Evolutionary conservation across 345 rosid species (phyloP).

Genomic region (Dovyalis caffra): DNA sequence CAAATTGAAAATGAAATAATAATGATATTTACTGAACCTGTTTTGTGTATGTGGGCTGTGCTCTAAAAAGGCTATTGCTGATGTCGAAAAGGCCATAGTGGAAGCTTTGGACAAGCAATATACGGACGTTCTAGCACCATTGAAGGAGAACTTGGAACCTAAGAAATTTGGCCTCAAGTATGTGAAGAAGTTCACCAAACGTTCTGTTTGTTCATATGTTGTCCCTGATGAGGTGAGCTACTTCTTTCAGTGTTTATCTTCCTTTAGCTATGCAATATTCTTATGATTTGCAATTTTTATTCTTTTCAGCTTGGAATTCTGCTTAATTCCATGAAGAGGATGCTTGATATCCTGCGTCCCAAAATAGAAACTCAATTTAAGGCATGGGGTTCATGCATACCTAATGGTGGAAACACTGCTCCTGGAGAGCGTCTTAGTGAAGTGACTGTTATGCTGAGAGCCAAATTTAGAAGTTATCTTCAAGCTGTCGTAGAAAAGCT

Average conservation of each 20-base stretch:
- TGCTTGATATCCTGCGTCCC: slow-evolving; percentile 84
- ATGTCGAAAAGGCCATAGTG: slow-evolving; percentile 86
- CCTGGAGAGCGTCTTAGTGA: slow-evolving; percentile 93
- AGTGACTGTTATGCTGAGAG: slow-evolving; percentile 91
- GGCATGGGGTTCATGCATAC: slow-evolving; percentile 94
- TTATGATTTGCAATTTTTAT: slow-evolving; percentile 17
- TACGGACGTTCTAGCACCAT: slow-evolving; percentile 81
- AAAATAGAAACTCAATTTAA: slow-evolving; percentile 78
- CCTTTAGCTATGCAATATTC: neutral
- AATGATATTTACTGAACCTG: neutral
- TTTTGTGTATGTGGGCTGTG: neutral
- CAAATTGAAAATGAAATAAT: neutral
- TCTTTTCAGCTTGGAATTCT: slow-evolving; percentile 73
- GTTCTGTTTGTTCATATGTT: slow-evolving; percentile 66
- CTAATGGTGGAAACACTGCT: slow-evolving; percentile 70
- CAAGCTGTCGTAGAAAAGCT: slow-evolving; percentile 95
- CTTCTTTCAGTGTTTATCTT: neutral
- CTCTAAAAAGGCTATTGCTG: slow-evolving; percentile 76
- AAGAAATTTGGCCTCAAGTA: slow-evolving; percentile 90
- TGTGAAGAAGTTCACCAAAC: slow-evolving; percentile 81
- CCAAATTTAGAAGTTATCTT: slow-evolving; percentile 81
- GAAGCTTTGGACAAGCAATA: slow-evolving; percentile 97
- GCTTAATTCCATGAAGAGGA: slow-evolving; percentile 91
- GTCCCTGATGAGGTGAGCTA: slow-evolving; percentile 84
- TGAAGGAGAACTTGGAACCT: slow-evolving; percentile 87